These are phyloP conservation scores for Entomortierella lignicola DNA, from an alignment of 192 early-diverging fungal species.

Conservation along the genomic window DNA sequence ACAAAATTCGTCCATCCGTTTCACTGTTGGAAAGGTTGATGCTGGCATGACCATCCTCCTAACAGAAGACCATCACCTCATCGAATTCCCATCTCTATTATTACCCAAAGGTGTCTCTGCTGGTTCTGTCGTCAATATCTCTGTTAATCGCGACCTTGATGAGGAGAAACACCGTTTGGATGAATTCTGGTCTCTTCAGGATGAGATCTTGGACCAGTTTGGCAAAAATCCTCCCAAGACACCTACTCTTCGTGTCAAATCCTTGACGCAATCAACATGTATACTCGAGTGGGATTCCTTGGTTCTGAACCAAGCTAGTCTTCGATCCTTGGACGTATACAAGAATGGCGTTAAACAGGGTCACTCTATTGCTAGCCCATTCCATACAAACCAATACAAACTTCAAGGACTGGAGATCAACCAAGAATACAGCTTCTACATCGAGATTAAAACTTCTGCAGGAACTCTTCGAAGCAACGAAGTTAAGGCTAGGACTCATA, in stretches of 20 bases:
- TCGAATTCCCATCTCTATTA: constrained; percentile 97
- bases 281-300: constrained; percentile 94
- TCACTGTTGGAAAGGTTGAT: constrained; percentile 95
- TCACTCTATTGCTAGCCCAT: constrained; percentile 63
- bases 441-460: constrained; percentile 93
- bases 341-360: constrained; percentile 85
- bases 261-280: constrained; percentile 86
- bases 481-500: constrained; percentile 84
- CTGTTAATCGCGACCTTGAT: constrained; percentile 91
- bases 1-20: constrained; percentile 67
- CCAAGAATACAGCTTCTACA: constrained; percentile 89
- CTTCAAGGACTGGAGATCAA: constrained; percentile 91
- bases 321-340: constrained; percentile 92
- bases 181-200: constrained; percentile 90
- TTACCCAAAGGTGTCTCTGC: constrained; percentile 93
- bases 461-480: constrained; percentile 85
- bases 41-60: constrained; percentile 95
- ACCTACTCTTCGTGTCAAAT: constrained; percentile 83
- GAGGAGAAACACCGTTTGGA: constrained; percentile 79
- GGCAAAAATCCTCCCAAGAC: constrained; percentile 79
- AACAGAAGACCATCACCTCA: constrained; percentile 97
- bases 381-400: constrained; percentile 71
- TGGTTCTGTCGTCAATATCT: constrained; percentile 96
- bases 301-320: constrained; percentile 80
- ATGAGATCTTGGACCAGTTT: constrained; percentile 84